Evolutionary conservation across 179 eudicot genomes (phyloP), one percentile per base, ranked within the genome.

Genomic region (Spergularia azorica): DNA sequence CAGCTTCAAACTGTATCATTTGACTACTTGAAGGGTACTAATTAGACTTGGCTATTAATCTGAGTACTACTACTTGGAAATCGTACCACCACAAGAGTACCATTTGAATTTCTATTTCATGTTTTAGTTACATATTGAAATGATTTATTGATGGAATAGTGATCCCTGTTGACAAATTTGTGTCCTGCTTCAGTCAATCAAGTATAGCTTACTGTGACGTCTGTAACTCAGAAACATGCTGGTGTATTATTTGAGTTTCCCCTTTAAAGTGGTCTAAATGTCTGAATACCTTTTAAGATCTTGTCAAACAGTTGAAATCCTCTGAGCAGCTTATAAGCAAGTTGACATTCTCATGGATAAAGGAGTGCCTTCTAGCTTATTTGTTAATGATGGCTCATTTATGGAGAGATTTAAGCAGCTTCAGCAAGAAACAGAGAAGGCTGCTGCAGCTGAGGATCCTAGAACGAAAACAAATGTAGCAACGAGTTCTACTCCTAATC

Each of bases 391-490:
- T 86, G 97, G 97, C 55, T 95, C 98, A 57, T 93, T 93, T 79
- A 86, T 95, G 99, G 98, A 93, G 90, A 89, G 85, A 83, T 93
- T 90, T 85, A 91, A 93, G 81, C 92, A 90, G 78, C 95, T 95
- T 76, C 93, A 95, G 69, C 85, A 90, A 85, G 88, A 73, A 69
- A 82, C 90, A 72, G 83, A 79, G 67, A 83, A 82, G 75, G 85
- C 81, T 56, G 79, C 78, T 36, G 77, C 79, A 32, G 65, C 76
- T 54, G 79, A 78, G 70, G 86, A 85, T 75, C 74, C 89, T 83
- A 83, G 75, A 68, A 74, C 73, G 56, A 80, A 83, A 69, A 71
- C 82, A 67, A 80, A 71, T 79, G 73, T 77, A 71, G 63, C 83
- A 15, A 85, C 76, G 65, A 68, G 77, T 77, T 77, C 89, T 43